Evolutionary conservation across 2,329 filamentous ascomycete species (phyloP), one percentile per base, ranked within the genome.

Genomic region (Exophiala bonariae): DNA sequence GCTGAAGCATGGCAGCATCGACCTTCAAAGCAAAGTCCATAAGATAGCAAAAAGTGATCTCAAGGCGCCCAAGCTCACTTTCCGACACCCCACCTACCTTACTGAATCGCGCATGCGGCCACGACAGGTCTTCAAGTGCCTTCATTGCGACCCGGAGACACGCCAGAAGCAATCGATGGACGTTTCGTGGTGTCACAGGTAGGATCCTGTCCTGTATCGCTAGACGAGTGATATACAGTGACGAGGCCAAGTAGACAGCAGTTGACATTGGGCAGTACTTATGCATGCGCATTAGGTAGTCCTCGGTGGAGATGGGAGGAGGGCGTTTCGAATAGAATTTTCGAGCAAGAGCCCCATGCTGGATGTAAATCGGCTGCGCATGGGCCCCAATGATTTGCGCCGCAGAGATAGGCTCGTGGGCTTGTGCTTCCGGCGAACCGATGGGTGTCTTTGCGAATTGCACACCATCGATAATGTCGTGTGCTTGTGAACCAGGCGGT

Each of bases 261-360:
- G 91, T 90, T 53, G 88, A 95, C 81, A 96, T 90, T 3, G 93
- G 91, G 62, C 92, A 97, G 71, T 87, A 96, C 48, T 82, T 82
- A 69, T 97, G 91, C 49, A 97, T 81, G 13, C 92, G 87, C 60
- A 84, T 76, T 18, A 97, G 79, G 63, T 97, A 99, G 55, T 93
- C 86, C 61, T 86, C 81, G 37, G 96, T 78, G 28, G 83, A 79
- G 56, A 97, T 92, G 9, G 87, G 85, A 16, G 93, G 92, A 13
- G 89, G 83, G 41, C 83, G 81, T 65, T 93, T 96, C 55, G 87
- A 92, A 73, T 93, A 95, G 70, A 99, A 99, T 61, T 93, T 93
- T 58, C 90, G 83, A 14, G 89, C 89, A 55, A 97, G 89, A 56
- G 89, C 86, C 53, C 83, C 84, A 63, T 93, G 87, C 65, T 96